Evolutionary conservation across 202 grass and related monocot genomes (phyloP), one percentile per base, ranked within the genome.

Genomic region (Zizania palustris): DNA sequence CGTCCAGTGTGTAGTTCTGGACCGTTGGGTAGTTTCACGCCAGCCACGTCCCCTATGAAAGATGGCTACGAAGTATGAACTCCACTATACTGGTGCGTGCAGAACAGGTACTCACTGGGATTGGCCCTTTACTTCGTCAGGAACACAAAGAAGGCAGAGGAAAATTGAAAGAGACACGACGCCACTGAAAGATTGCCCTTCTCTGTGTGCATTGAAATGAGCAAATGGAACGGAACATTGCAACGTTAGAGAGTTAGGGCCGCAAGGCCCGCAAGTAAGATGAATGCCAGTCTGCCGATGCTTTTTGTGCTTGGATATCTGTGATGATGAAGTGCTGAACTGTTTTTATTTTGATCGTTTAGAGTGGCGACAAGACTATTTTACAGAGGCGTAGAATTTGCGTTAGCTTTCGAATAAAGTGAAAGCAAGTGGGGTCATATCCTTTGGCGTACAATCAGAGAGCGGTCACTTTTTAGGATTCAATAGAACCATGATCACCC

Each of bases 371-470:
- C 19, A 63, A 62, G 60, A 21, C 49, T 56, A 44, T 43, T 33
- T 55, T 60, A 41, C 11, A 75, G 39, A 8, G 1, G 3, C 55
- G 35, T 4, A 57, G 44, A 6, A 18, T 48, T 34, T 33, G 36
- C 19, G 15, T 33, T 51, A 73, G 46, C 46, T 73, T 73, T 63
- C 1, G 3, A 40, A 19, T 15, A 64, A 73, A 84, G 39, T 41
- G 1, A 59, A 56, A 33, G 28, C 22, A 54, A 59, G 49, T 48
- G 5, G 11, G 3, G 42, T 13, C 10, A 4, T 57, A 84, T 57
- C 65, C 45, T 9, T 21, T 56, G 58, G 28, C 39, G n/a, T 78
- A 43, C 67, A 65, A 78, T 55, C 67, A 79, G 35, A 73, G 11
- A 18, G 16, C 11, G 28, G 3, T 11, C n/a, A 65, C 48, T 49